phyloP scores from a whole-genome alignment of 83 land plant genomes.

The Isoetes engelmannii region DNA sequence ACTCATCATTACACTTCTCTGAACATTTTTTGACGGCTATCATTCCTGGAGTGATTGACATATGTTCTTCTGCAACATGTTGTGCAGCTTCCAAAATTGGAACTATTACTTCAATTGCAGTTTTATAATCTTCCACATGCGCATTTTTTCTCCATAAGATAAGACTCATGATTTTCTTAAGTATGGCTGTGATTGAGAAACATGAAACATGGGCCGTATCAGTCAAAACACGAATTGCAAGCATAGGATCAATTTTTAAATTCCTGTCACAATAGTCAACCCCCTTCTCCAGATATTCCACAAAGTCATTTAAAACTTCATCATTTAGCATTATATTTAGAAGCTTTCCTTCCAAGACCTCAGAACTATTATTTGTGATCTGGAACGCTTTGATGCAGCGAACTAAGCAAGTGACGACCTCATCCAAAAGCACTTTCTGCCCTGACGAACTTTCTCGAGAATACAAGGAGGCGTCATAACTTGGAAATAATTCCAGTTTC shows the following conservation, averaged over 20 bases:
- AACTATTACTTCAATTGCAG: background rate
- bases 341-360: slow-evolving; percentile 10
- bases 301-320: slow-evolving; percentile 14
- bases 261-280: background rate
- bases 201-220: background rate
- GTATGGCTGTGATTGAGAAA: background rate
- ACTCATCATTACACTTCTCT: no score
- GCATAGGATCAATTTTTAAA: background rate
- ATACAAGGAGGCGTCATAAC: slow-evolving; percentile 11
- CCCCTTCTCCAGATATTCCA: slow-evolving; percentile 3
- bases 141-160: background rate
- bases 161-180: background rate
- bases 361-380: background rate
- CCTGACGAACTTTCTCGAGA: slow-evolving; percentile 5
- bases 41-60: no score
- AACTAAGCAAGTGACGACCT: slow-evolving; percentile 50
- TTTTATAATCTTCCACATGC: background rate
- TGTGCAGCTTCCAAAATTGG: background rate
- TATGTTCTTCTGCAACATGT: slow-evolving; percentile 1
- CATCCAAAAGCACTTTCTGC: slow-evolving; percentile 36
- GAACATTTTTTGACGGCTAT: no score
- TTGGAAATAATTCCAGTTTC: slow-evolving; percentile 40
- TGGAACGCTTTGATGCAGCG: slow-evolving; percentile 26
- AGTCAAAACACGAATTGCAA: background rate
- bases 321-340: slow-evolving; percentile 20